A percentile compares a stretch with the other conserved stretches of the same genome.
phyloP scores from a whole-genome alignment of 345 rosid species.

The Syzygium jambos region DNA sequence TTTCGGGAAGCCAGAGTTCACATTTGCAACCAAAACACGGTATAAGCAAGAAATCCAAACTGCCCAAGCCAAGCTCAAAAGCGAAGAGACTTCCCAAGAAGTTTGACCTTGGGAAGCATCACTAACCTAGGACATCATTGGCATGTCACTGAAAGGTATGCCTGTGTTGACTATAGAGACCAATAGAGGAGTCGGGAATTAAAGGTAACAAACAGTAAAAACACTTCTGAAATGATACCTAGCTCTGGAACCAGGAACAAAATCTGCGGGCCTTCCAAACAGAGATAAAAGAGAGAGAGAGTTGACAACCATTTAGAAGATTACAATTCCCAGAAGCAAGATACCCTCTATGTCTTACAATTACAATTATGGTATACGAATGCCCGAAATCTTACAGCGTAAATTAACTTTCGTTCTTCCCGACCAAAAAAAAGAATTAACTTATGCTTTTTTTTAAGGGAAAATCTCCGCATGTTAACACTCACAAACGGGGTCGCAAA shows the following conservation, averaged over 20 bases:
- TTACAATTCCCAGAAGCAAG: neutral
- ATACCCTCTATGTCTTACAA: neutral
- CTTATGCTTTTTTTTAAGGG: neutral
- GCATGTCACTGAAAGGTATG: neutral
- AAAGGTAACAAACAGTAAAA: neutral
- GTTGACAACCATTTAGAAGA: neutral
- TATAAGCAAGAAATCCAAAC: neutral
- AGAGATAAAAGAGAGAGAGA: neutral
- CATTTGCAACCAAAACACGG: neutral
- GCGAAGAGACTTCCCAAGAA: neutral
- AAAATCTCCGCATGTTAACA: neutral
- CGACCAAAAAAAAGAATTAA: too few species aligned
- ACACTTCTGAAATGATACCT: neutral
- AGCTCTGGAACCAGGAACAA: neutral
- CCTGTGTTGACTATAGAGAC: neutral
- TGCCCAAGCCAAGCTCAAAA: neutral
- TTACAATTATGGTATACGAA: neutral
- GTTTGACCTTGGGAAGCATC: neutral
- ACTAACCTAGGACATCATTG: neutral
- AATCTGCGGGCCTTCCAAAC: neutral
- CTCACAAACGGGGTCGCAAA: neutral
- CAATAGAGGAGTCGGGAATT: neutral
- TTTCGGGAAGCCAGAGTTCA: neutral
- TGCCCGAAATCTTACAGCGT: slow-evolving; percentile 6
- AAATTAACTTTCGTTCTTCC: neutral